Conservation (phyloP, 257 asterid genomes). For the Datura wrightii region DNA sequence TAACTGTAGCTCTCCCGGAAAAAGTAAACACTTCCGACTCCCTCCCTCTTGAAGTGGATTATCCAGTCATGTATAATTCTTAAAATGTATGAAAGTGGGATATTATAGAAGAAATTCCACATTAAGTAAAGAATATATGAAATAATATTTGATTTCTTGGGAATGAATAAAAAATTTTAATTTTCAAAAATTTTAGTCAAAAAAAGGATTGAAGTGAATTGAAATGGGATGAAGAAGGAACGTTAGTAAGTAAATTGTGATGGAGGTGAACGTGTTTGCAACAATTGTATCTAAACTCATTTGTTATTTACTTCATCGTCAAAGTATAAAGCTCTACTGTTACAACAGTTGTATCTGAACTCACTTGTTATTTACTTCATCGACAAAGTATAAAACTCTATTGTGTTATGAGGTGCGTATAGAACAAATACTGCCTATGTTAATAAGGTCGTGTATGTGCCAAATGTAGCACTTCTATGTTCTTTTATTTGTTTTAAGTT, state of each 20-base stretch:
- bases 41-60: slow-evolving; percentile 15
- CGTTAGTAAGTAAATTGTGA: neutral
- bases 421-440: neutral
- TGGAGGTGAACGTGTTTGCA: neutral
- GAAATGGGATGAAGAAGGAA: slow-evolving; percentile 15
- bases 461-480: neutral
- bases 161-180: neutral
- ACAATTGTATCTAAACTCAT: neutral
- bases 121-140: neutral
- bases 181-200: neutral
- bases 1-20: neutral
- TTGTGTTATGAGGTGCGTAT: neutral
- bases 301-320: neutral
- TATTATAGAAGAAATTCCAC: neutral
- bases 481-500: slow-evolving; percentile 8
- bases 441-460: neutral
- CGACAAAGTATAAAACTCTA: neutral
- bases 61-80: neutral
- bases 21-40: neutral
- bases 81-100: neutral
- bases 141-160: neutral
- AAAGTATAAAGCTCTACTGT: too few species aligned
- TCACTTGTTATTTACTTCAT: neutral
- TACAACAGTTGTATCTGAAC: neutral
- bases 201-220: neutral